Base-by-base conservation (phyloP, 495 filamentous ascomycete genomes). In the Aspergillus carlsbadensis region DNA sequence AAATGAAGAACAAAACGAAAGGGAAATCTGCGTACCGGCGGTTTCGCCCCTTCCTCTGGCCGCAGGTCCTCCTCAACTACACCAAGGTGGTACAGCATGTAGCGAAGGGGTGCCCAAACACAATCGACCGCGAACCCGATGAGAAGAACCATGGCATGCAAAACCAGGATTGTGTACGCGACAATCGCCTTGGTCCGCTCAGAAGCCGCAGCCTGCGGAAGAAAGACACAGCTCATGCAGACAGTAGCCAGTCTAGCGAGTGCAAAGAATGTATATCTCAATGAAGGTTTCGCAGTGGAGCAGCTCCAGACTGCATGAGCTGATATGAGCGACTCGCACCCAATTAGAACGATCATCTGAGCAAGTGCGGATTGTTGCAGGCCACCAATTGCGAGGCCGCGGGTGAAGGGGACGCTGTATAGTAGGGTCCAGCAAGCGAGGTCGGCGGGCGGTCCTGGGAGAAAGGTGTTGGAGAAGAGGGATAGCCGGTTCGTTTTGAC, bases 401-500 rank as follows among this genome's bases (percentile, higher is more conserved):
- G 42, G 14, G 59, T 13, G 29, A 63, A 41, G 0, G 60, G 60
- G n/a, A 59, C 17, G 3, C 56, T 52, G 24, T 59, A 59, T 13
- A 63, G 21, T 0, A 29, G 26, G 4, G 26, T 8, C 4, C 26
- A 29, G 26, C n/a, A n/a, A n/a, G n/a, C n/a, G n/a, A n/a, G n/a
- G n/a, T n/a, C n/a, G n/a, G n/a, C n/a, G n/a, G n/a, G n/a, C n/a
- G n/a, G n/a, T n/a, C n/a, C n/a, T n/a, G n/a, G n/a, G n/a, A n/a
- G n/a, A n/a, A n/a, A n/a, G n/a, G n/a, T n/a, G n/a, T n/a, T n/a
- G n/a, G n/a, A n/a, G 29, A 47, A 34, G 4, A 47, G 1, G 1
- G 5, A 13, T 5, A 18, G 44, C 2, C 26, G 24, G 18, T 47
- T 20, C 3, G 44, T 47, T 29, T 35, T 33, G 2, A 18, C 26